Evolutionary conservation across 352 stramenopile genomes (phyloP), one percentile per base, ranked within the genome.

Genomic region (Thraustochytrium striatum): DNA sequence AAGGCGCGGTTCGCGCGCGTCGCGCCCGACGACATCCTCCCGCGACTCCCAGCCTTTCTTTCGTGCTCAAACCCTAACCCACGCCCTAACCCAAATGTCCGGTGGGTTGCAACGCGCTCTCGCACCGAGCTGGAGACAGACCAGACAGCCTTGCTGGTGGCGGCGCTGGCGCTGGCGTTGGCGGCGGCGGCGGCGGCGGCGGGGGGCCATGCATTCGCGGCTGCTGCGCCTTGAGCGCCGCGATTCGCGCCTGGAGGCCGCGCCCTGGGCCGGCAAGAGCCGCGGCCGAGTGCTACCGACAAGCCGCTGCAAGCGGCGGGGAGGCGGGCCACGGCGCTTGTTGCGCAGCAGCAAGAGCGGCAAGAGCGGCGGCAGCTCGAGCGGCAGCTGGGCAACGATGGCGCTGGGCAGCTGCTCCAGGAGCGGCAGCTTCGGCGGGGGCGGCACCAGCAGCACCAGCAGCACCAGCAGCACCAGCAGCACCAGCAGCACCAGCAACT

Each of bases 1-100:
- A 87, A 88, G 78, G 84, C 81, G 72, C 91, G 87, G 53, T 57
- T 73, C 38, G 53, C 25, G 58, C 59, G 72, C 32, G 62, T 39
- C 81, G 38, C 58, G 43, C 58, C 44, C 69, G 3, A 85, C 81
- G 32, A 30, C 57, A 85, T 43, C 86, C 87, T 61, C 55, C 25
- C 38, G 9, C 11, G 7, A 3, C 8, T 69, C n/a, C 33, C 33
- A 11, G 1, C 8, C 33, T 25, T 50, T n/a, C 38, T 47, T 47
- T 5, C 39, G 5, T 47, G 39, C 39, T 47, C 39, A 13, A 5
- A 13, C 5, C 39, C 39, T 13, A 5, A 13, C 13, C 5, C 5
- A 5, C 39, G 39, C 39, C 39, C 39, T 47, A 13, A 47, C 13
- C 39, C 5, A 47, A 13, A 5, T 47, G 39, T 25, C 52, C 25